Evolutionary conservation across 331 rosid species (phyloP).

Genomic region (Dryas integrifolia): DNA sequence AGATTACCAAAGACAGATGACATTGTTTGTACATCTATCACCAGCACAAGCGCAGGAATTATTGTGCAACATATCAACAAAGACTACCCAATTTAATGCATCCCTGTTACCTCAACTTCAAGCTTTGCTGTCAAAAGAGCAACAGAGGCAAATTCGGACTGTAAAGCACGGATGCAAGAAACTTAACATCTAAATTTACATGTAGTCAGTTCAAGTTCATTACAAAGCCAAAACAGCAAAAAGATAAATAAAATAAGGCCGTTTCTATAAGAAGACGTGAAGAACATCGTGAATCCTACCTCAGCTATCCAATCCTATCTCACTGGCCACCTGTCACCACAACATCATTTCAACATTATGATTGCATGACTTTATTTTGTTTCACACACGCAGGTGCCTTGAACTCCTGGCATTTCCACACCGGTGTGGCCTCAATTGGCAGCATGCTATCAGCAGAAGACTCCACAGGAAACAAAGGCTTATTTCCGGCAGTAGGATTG

Average conservation of each 20-base stretch:
- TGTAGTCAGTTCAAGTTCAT: conserved; percentile 55
- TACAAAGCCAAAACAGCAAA: conserved; percentile 49
- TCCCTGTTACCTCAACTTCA: conserved; percentile 44
- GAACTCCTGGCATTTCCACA: conserved; percentile 85
- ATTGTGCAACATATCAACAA: conserved; percentile 24
- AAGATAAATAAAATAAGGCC: conserved; percentile 37
- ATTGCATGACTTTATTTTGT: conserved; percentile 72
- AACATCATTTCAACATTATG: conserved; percentile 40
- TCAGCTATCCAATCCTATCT: conserved; percentile 62
- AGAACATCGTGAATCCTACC: conserved; percentile 58
- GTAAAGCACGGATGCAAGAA: conserved; percentile 44
- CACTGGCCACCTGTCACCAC: conserved; percentile 31
- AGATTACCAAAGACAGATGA: conserved; percentile 11
- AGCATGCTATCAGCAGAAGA: conserved; percentile 50
- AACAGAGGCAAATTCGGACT: conserved; percentile 35
- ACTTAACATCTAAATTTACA: conserved; percentile 74
- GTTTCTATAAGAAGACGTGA: conserved; percentile 36
- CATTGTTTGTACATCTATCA: conserved; percentile 18
- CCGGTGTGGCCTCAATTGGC: conserved; percentile 60
- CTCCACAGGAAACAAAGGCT: conserved; percentile 55
- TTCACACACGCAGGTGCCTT: conserved; percentile 66
- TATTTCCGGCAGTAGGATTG: conserved; percentile 43
- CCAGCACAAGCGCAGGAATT: conserved; percentile 10
- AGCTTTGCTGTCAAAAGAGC: conserved; percentile 38
- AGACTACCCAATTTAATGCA: conserved; percentile 39